Evolutionary conservation across 495 filamentous ascomycete genomes (phyloP).

Genomic region (Parachaetomium inaequale): DNA sequence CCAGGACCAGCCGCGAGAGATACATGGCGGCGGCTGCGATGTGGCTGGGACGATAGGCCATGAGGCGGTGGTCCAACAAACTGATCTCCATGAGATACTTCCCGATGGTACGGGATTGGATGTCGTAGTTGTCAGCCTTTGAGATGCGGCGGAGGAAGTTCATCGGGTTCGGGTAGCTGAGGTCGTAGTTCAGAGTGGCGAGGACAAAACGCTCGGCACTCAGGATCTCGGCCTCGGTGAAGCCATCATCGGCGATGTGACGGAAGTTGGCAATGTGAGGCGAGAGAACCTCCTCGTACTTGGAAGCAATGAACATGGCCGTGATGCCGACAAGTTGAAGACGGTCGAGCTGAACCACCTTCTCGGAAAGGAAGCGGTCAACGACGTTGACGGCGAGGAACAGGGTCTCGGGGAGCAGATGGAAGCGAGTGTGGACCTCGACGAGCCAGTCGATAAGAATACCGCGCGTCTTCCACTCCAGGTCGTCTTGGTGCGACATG

Average conservation of each 20-base stretch:
- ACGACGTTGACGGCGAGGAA: constrained; percentile 98
- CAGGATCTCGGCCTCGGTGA: constrained; percentile 93
- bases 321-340: constrained; percentile 95
- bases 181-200: constrained; percentile 86
- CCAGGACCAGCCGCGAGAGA: constrained; percentile 80
- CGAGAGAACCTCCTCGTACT: constrained; percentile 96
- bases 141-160: constrained; percentile 98
- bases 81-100: constrained; percentile 99
- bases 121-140: constrained; percentile 97
- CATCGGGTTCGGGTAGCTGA: constrained; percentile 99
- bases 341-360: constrained; percentile 90
- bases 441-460: constrained; percentile 98
- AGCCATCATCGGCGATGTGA: constrained; percentile 94
- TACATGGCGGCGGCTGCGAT: constrained; percentile 94
- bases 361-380: constrained; percentile 90
- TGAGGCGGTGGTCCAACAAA: constrained; percentile 87
- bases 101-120: constrained; percentile 90
- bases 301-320: constrained; percentile 98
- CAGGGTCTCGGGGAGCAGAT: constrained; percentile 93
- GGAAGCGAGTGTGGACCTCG: constrained; percentile 95
- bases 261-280: constrained; percentile 96
- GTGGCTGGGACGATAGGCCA: constrained; percentile 80
- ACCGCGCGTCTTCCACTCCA: constrained; percentile 98
- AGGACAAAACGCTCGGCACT: constrained; percentile 93
- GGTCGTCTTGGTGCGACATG: constrained; percentile 86